A percentile compares a stretch with the other conserved stretches of the same genome.
phyloP scores from a whole-genome alignment of 495 filamentous ascomycete species.

The Podospora tetraspora region DNA sequence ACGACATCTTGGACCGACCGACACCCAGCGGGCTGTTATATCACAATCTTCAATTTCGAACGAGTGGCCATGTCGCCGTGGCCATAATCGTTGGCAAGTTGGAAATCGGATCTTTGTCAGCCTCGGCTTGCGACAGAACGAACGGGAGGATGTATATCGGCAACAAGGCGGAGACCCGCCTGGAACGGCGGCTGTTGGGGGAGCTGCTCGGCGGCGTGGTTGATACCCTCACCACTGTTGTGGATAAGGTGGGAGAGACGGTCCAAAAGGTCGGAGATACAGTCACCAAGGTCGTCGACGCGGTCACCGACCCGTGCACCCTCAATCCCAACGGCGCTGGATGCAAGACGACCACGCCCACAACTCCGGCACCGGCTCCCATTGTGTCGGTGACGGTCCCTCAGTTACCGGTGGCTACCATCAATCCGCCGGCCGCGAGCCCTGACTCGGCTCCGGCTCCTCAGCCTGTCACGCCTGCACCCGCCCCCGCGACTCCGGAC shows the following conservation, averaged over 20 bases:
- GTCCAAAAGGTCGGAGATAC: conserved; percentile 1
- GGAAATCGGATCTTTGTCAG: not conserved
- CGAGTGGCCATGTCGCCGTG: conserved; percentile 8
- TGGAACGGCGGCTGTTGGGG: conserved; percentile 1
- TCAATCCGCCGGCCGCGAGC: not conserved
- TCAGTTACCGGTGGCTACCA: not conserved
- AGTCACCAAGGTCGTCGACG: not conserved
- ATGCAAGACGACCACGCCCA: conserved; percentile 4
- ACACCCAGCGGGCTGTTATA: not conserved
- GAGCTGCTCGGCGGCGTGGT: conserved; percentile 1
- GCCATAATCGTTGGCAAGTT: not conserved
- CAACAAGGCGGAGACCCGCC: not conserved
- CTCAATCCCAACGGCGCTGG: not conserved
- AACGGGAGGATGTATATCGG: conserved; percentile 3
- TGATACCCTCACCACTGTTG: not conserved
- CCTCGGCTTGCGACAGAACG: not conserved
- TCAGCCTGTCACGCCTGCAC: not conserved
- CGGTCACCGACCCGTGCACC: not conserved
- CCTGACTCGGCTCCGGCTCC: not conserved
- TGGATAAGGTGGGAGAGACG: not conserved
- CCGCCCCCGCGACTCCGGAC: not conserved
- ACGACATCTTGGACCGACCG: not conserved
- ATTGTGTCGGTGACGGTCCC: conserved; percentile 1
- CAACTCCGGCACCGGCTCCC: conserved; percentile 8
- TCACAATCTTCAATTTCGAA: not conserved